Evolutionary conservation across 2,329 filamentous ascomycete species (phyloP).

Genomic region (Colletotrichum aenigma): DNA sequence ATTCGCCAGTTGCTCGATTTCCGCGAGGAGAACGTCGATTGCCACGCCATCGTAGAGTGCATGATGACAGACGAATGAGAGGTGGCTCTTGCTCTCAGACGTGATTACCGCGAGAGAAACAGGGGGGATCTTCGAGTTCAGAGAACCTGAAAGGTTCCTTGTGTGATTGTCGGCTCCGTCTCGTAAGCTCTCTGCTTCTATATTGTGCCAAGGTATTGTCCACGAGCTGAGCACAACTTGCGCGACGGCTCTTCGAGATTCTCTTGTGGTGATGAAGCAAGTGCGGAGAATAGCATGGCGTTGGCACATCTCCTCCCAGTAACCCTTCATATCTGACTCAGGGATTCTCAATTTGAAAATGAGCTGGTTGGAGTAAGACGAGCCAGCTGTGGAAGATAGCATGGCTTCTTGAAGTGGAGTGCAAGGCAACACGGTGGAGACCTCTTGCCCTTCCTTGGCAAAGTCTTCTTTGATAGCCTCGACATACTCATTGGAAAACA

Average conservation of each 20-base stretch:
- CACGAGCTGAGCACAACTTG: slow-evolving; percentile 70
- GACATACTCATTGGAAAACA: background rate
- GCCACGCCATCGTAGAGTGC: slow-evolving; percentile 87
- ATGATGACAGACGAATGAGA: slow-evolving; percentile 71
- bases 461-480: slow-evolving; percentile 26
- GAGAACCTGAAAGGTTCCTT: slow-evolving; percentile 35
- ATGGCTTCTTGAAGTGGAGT: slow-evolving; percentile 89
- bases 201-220: slow-evolving; percentile 42
- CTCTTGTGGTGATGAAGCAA: slow-evolving; percentile 70
- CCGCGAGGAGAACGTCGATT: slow-evolving; percentile 70
- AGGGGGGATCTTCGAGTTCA: slow-evolving; percentile 51
- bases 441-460: slow-evolving; percentile 28
- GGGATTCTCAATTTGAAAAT: slow-evolving; percentile 63
- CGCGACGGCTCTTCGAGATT: slow-evolving; percentile 65
- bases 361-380: slow-evolving; percentile 76
- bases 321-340: slow-evolving; percentile 51
- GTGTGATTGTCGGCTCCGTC: slow-evolving; percentile 44
- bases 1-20: slow-evolving; percentile 66
- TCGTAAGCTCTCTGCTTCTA: slow-evolving; percentile 36
- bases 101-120: slow-evolving; percentile 48
- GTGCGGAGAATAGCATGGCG: slow-evolving; percentile 82
- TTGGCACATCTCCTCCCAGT: slow-evolving; percentile 66
- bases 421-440: slow-evolving; percentile 73
- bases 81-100: slow-evolving; percentile 32
- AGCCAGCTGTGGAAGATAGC: slow-evolving; percentile 63